phyloP scores from a whole-genome alignment of 2,329 filamentous ascomycete species.

The Apiospora koreana region DNA sequence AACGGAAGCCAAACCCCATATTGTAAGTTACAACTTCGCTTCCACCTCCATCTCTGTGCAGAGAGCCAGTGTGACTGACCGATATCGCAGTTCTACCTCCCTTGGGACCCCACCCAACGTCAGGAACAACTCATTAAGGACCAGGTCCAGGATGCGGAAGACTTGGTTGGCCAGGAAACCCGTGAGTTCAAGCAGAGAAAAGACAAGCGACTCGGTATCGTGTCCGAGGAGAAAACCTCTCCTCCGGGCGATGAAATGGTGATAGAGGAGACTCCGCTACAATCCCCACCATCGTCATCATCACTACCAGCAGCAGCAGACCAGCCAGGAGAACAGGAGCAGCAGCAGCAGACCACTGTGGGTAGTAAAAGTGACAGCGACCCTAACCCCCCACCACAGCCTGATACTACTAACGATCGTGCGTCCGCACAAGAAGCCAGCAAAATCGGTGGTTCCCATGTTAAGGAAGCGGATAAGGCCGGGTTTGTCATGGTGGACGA shows the following conservation, averaged over 20 bases:
- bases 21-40: constrained; percentile 59
- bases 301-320: constrained; percentile 16
- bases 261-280: constrained; percentile 31
- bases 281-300: constrained; percentile 24
- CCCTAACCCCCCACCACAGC: constrained; percentile 35
- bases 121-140: constrained; percentile 72
- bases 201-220: constrained; percentile 40
- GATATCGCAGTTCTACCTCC: constrained; percentile 72
- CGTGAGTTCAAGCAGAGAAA: constrained; percentile 59
- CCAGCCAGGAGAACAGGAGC: neutral
- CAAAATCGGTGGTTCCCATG: constrained; percentile 28
- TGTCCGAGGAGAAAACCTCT: constrained; percentile 26
- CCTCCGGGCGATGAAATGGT: neutral
- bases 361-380: constrained; percentile 46
- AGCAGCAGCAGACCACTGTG: constrained; percentile 36
- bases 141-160: constrained; percentile 68
- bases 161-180: constrained; percentile 63
- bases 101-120: constrained; percentile 70
- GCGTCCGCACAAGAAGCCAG: constrained; percentile 24
- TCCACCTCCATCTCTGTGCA: constrained; percentile 7
- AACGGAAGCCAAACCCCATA: constrained; percentile 69
- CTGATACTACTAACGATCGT: constrained; percentile 39
- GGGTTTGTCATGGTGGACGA: constrained; percentile 80
- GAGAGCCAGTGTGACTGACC: constrained; percentile 11
- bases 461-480: constrained; percentile 61